Conservation (phyloP, 2,329 filamentous ascomycete genomes). For the Fusarium caatingaense region DNA sequence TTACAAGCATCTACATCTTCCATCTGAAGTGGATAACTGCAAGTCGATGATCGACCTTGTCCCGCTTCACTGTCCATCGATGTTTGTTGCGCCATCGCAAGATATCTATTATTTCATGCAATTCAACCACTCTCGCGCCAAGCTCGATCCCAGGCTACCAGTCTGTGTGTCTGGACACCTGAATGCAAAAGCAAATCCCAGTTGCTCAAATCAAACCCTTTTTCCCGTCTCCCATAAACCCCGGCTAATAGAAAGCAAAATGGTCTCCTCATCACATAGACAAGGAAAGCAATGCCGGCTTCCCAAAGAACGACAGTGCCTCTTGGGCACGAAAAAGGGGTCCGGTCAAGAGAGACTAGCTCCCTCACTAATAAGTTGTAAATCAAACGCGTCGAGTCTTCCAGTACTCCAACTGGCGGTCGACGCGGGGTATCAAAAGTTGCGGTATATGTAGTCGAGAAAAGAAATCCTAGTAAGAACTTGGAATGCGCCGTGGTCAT, state of each 20-base stretch:
- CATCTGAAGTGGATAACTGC: constrained; percentile 19
- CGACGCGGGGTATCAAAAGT: constrained; percentile 48
- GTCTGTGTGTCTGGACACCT: constrained; percentile 23
- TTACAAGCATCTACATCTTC: constrained; percentile 38
- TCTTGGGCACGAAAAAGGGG: constrained; percentile 26
- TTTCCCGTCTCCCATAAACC: constrained; percentile 41
- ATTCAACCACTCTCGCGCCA: constrained; percentile 34
- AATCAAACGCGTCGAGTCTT: constrained; percentile 38
- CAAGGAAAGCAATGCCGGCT: constrained; percentile 28
- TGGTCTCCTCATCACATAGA: constrained; percentile 24
- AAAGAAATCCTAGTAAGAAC: constrained; percentile 44
- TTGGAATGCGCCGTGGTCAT: constrained; percentile 42
- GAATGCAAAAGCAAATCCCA: constrained; percentile 41
- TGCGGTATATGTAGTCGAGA: constrained; percentile 48
- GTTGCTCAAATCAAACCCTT: constrained; percentile 46
- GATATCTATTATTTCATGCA: constrained; percentile 39
- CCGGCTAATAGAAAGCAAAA: constrained; percentile 39
- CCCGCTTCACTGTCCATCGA: constrained; percentile 14
- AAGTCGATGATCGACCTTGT: constrained; percentile 14
- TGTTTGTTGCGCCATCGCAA: constrained; percentile 23
- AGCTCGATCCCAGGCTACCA: constrained; percentile 30
- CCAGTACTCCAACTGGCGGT: constrained; percentile 41
- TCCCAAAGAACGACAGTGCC: constrained; percentile 38
- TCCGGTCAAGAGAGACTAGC: constrained; percentile 25
- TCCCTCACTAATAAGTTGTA: constrained; percentile 38